Conservation (phyloP, 805 yeast genomes). For the Suhomyces xylopsoci region DNA sequence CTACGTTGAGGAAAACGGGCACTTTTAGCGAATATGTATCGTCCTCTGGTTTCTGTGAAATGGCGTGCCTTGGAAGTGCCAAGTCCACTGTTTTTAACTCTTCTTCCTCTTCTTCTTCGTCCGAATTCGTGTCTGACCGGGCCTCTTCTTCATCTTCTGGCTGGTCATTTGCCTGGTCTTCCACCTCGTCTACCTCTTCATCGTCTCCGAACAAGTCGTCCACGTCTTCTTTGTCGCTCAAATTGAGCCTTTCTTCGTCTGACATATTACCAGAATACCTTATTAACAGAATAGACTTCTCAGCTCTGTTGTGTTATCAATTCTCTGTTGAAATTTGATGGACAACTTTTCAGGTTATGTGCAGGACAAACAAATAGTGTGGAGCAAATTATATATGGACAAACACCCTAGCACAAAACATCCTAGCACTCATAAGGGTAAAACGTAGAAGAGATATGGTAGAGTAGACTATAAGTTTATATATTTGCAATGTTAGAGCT, state of each 20-base stretch:
- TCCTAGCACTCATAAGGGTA: no score
- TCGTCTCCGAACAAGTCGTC: slow-evolving; percentile 38
- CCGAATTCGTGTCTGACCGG: slow-evolving; percentile 19
- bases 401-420: no score
- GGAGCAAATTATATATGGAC: no score
- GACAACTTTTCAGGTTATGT: no score
- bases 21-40: slow-evolving; percentile 54
- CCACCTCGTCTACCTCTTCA: slow-evolving; percentile 11
- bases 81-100: slow-evolving; percentile 36
- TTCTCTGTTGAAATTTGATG: no score
- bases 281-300: no score
- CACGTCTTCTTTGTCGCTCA: slow-evolving; percentile 18
- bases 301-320: neutral
- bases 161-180: slow-evolving; percentile 13
- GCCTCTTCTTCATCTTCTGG: slow-evolving; percentile 18
- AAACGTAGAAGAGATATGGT: no score
- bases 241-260: slow-evolving; percentile 9
- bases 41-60: slow-evolving; percentile 31
- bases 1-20: slow-evolving; percentile 80
- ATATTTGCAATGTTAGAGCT: no score
- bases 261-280: slow-evolving; percentile 7
- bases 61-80: slow-evolving; percentile 50
- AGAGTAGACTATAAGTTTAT: no score
- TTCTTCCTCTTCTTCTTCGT: slow-evolving; percentile 30
- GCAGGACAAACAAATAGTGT: no score